A percentile compares a stretch with the other conserved stretches of the same genome.
These are phyloP conservation scores for Auricularia cornea DNA, from an alignment of 768 basidiomycete species.

Conservation along the genomic window DNA sequence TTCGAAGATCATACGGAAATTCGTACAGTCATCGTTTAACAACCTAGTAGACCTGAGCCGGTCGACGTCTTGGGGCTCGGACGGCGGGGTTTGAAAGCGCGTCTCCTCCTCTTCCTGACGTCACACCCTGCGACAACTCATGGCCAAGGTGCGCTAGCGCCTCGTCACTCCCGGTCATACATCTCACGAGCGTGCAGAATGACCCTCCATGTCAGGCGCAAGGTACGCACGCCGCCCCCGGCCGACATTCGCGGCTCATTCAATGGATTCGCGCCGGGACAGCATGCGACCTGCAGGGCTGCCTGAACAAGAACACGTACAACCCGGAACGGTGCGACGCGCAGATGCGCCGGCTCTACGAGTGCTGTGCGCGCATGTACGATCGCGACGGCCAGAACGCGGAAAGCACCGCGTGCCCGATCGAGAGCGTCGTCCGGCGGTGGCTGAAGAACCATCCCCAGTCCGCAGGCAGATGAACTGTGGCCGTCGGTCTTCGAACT, in stretches of 20 bases:
- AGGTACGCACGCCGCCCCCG: conserved; percentile 7
- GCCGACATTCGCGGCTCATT: background rate
- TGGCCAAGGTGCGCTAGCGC: too few species aligned
- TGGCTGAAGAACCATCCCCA: conserved; percentile 52
- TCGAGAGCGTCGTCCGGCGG: conserved; percentile 38
- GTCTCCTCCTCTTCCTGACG: too few species aligned
- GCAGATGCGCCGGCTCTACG: conserved; percentile 45
- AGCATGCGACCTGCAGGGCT: conserved; percentile 60
- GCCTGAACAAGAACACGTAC: conserved; percentile 58
- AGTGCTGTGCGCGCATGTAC: conserved; percentile 56
- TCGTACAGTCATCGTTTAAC: too few species aligned
- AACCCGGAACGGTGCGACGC: conserved; percentile 52
- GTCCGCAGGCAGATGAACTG: too few species aligned
- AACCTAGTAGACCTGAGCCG: too few species aligned
- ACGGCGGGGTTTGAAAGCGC: too few species aligned
- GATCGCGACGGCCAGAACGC: conserved; percentile 28
- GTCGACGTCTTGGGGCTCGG: too few species aligned
- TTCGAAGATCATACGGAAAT: too few species aligned
- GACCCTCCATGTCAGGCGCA: conserved; percentile 19
- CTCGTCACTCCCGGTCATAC: too few species aligned
- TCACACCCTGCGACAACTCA: too few species aligned
- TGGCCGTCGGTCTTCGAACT: too few species aligned
- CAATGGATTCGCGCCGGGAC: background rate
- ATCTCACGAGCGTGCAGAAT: background rate
- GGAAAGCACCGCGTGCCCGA: conserved; percentile 57